Evolutionary conservation across 176 grass and related monocot genomes (phyloP), one percentile per base, ranked within the genome.

Genomic region (Poa annua): DNA sequence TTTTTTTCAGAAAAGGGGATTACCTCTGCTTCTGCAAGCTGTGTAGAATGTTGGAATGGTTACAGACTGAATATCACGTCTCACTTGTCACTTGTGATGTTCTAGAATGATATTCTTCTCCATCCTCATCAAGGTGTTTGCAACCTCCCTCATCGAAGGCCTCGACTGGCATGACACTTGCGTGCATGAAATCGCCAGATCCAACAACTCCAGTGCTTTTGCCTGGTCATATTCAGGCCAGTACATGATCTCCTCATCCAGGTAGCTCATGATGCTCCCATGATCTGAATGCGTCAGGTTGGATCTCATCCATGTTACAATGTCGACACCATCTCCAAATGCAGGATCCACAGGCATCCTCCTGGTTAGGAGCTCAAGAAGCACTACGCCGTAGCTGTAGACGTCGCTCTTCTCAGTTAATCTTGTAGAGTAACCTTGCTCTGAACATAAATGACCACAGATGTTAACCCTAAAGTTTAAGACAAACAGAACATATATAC

Each of bases 361-460:
- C 66, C 92, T 90, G 60, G 82, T 88, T 7, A 94, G 66, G 41
- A 94, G 83, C 74, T 94, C 92, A 4, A 92, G 87, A n/a, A 94
- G 56, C 70, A 94, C 86, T 48, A 94, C 89, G 45, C 92, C 92
- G 0, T 83, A 94, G 84, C 92, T 89, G 59, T 94, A 94, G 60
- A 94, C 78, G 16, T 94, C 92, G 6, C 85, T 85, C 82, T 94
- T 92, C 74, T 92, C 89, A 9, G 75, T 90, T 55, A 89, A 57
- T 21, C 83, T 89, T 48, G 77, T 85, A 36, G 81, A 81, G 60
- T 88, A 94, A 13, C 87, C 89, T 69, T 85, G 76, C 66, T 94
- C 89, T 94, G 70, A 10, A 25, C 17, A 44, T 2, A 92, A 75
- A 82, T 48, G 15, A 66, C 6, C 25, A 1, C 32, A 5, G 0